Base-by-base conservation (phyloP, 352 stramenopile species). In the Vaucheria bursata region DNA sequence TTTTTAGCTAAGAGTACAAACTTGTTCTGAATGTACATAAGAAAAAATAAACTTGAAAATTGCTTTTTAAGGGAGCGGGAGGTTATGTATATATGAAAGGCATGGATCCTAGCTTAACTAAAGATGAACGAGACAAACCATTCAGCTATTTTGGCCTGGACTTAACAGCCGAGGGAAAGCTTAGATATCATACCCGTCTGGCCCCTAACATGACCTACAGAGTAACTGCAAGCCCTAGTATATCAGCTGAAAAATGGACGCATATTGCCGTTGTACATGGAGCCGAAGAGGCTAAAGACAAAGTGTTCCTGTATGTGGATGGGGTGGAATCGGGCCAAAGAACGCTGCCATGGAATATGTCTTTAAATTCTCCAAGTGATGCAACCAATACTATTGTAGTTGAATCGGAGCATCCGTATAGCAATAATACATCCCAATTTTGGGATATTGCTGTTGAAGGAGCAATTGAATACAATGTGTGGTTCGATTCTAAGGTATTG, bases 361-460 rank as follows among this genome's bases (percentile, higher is more conserved):
- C 76, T 18, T 39, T 18, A 37, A 66, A 53, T 3, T 71, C 65
- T 64, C 7, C 38, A 7, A 34, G 59, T 8, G 59, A 6, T 18
- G 4, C 12, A 5, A 5, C 5, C 12, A 12, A 12, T 50, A 50
- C 5, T 5, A 12, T 12, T 50, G 12, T 12, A 8, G 59, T 92
- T 50, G 90, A 94, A 73, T 92, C 88, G 0, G 89, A 89, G 53
- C 90, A 94, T 70, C 90, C 89, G 29, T 94, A 94, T 59, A 74
- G 80, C 29, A 90, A 92, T 65, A 78, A 65, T 33, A 4, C 91
- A 86, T 0, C 85, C 91, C 34, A 77, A 7, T 7, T 70, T 37
- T 78, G 70, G 53, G 29, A 2, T 8, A 52, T 81, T 45, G n/a
- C 78, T 34, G 66, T 34, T 18, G n/a, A 31, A 2, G 25, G 74